Evolutionary conservation across 257 asterid genomes (phyloP).

Genomic region (Rauvolfia tetraphylla): DNA sequence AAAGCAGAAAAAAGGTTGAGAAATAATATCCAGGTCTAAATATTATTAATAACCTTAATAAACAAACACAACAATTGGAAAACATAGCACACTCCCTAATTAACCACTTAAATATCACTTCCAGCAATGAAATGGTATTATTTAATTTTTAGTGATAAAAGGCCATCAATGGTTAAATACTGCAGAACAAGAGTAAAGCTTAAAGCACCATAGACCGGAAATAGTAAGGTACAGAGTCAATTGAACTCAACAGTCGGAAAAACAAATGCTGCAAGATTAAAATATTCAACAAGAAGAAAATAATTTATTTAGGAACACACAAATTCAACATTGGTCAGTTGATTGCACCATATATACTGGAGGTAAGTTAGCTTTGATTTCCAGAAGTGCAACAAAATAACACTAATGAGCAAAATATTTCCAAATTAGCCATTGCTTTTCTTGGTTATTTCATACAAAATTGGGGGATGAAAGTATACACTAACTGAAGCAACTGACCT

Average conservation of each 20-base stretch:
- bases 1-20: background rate
- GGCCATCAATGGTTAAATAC: background rate
- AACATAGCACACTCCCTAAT: background rate
- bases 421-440: background rate
- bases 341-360: too few species aligned
- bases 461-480: background rate
- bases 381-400: background rate
- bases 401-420: background rate
- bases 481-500: constrained; percentile 10
- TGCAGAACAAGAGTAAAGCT: background rate
- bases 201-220: background rate
- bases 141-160: background rate
- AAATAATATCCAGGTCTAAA: background rate
- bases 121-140: too few species aligned
- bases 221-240: background rate
- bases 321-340: too few species aligned
- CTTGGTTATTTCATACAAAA: background rate
- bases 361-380: too few species aligned
- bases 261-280: background rate
- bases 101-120: background rate
- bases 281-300: too few species aligned
- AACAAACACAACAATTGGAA: background rate
- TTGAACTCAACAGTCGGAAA: background rate
- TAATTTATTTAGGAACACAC: too few species aligned
- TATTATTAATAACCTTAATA: background rate